A percentile compares a stretch with the other conserved stretches of the same genome.
Conservation (phyloP, 1,284 basidiomycete species). For the Marasmius oreades region DNA sequence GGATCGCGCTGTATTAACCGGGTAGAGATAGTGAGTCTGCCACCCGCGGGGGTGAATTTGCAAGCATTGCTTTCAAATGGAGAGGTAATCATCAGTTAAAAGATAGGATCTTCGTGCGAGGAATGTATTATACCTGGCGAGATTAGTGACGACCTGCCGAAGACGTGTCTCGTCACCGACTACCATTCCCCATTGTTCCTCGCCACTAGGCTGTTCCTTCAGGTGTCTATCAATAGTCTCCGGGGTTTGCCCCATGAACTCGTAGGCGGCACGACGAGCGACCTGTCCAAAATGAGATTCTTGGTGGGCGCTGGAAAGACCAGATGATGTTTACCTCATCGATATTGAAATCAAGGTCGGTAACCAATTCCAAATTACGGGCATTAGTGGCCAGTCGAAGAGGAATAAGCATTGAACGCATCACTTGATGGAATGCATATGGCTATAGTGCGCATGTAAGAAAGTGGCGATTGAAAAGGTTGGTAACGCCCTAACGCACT, state of each 20-base stretch:
- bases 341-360: constrained; percentile 58
- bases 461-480: background rate
- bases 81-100: background rate
- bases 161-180: constrained; percentile 69
- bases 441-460: constrained; percentile 34
- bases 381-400: constrained; percentile 63
- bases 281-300: constrained; percentile 18
- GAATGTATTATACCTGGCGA: constrained; percentile 44
- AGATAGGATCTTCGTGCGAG: background rate
- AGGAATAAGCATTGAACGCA: constrained; percentile 66
- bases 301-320: background rate
- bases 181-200: constrained; percentile 40
- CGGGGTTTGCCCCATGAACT: constrained; percentile 36
- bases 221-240: constrained; percentile 27
- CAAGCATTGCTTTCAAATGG: constrained; percentile 45
- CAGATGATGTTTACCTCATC: constrained; percentile 37
- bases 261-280: constrained; percentile 40
- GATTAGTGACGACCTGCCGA: constrained; percentile 62
- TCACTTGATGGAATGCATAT: constrained; percentile 70
- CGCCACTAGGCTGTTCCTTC: constrained; percentile 31
- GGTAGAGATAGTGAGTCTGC: constrained; percentile 48
- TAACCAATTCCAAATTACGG: constrained; percentile 53
- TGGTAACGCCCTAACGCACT: constrained; percentile 27
- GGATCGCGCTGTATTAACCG: constrained; percentile 35
- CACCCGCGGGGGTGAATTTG: constrained; percentile 66